Evolutionary conservation across 2,329 filamentous ascomycete genomes (phyloP).

Genomic region (Botrytis hyacinthi): DNA sequence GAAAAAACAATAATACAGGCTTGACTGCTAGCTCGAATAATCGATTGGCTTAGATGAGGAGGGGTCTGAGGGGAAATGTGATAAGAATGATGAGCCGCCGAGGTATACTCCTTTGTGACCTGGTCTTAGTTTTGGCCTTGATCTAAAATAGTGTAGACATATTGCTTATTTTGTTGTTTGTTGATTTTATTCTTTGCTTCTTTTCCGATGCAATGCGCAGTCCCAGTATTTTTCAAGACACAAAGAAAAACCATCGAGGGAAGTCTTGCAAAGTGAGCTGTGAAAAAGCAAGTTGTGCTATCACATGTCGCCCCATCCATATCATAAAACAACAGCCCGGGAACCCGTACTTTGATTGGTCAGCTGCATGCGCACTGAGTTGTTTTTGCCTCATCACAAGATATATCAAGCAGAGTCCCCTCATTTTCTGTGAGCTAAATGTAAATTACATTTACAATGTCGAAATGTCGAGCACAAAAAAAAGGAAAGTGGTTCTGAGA

Average conservation of each 20-base stretch:
- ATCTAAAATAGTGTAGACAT: background rate
- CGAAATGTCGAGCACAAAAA: background rate
- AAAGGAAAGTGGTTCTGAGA: accelerated
- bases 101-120: background rate
- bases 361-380: too few relatives aligned
- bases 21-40: background rate
- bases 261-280: background rate
- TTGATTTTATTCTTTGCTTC: too few relatives aligned
- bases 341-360: too few relatives aligned
- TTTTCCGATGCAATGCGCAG: background rate
- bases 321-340: background rate
- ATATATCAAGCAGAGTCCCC: background rate
- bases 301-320: background rate
- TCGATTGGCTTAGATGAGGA: background rate
- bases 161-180: background rate
- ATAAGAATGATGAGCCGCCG: background rate
- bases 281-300: background rate
- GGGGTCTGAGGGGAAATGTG: background rate
- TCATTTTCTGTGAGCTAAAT: background rate
- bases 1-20: background rate
- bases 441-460: background rate
- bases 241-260: too few relatives aligned
- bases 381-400: too few relatives aligned
- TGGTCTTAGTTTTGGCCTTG: background rate
- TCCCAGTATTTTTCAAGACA: too few relatives aligned